These are phyloP conservation scores for Pachysandra terminalis DNA, from an alignment of 164 flowering plant genomes.

Conservation along the genomic window DNA sequence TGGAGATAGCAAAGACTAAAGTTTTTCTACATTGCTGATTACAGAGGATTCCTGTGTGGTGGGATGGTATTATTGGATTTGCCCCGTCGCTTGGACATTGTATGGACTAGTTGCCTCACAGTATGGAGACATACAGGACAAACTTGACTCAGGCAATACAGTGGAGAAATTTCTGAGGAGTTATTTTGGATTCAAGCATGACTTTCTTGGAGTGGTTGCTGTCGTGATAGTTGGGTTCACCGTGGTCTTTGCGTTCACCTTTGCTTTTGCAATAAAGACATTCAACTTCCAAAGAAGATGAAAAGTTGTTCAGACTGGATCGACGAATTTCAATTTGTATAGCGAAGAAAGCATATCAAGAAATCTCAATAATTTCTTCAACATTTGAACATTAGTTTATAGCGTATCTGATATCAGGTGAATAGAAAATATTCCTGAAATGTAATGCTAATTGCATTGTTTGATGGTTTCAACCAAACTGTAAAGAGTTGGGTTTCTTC, in stretches of 20 bases:
- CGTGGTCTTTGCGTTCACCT: conserved; percentile 22
- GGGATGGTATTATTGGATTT: not conserved
- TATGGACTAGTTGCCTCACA: conserved; percentile 20
- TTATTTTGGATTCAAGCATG: conserved; percentile 25
- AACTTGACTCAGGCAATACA: not conserved
- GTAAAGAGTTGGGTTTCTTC: too few species aligned
- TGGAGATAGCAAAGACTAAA: not conserved
- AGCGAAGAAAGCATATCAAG: too few species aligned
- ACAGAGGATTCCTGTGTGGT: too few species aligned
- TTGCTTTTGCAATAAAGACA: conserved; percentile 21
- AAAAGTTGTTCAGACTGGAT: not conserved
- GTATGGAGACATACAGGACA: conserved; percentile 13
- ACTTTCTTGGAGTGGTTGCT: conserved; percentile 32
- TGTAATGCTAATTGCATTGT: too few species aligned
- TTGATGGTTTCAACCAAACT: too few species aligned
- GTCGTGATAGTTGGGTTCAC: conserved; percentile 16
- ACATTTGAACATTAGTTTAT: too few species aligned
- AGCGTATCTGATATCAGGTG: too few species aligned
- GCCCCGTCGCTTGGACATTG: conserved; percentile 19
- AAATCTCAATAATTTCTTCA: too few species aligned
- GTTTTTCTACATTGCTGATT: not conserved
- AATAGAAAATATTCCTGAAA: too few species aligned
- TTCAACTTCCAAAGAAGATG: conserved; percentile 33
- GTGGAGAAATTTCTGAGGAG: conserved; percentile 7
- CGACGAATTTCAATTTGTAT: too few species aligned